Evolutionary conservation across 495 filamentous ascomycete species (phyloP), one percentile per base, ranked within the genome.

Genomic region (Entonaema liquescens): DNA sequence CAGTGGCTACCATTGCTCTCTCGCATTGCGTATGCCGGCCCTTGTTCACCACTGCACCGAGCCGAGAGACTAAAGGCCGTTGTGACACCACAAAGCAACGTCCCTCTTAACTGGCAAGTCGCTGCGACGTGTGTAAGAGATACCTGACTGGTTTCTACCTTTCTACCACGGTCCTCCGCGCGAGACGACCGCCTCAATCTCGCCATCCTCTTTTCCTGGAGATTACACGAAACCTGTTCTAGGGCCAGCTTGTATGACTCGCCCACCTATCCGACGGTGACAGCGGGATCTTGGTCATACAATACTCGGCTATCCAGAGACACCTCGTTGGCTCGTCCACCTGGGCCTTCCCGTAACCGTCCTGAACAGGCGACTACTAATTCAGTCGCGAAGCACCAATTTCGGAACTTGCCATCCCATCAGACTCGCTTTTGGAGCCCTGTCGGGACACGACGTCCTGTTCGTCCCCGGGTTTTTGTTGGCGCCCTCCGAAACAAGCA

Each of bases 261-360:
- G 44, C 29, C 50, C 38, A 64, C 74, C 67, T 74, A 70, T 63
- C 73, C 70, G 70, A 76, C 68, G 73, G 79, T 78, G 75, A 79
- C 77, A 75, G 78, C 80, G 77, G 79, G 77, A 80, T 81, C 79
- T 80, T 72, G 80, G 80, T 82, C 70, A 74, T 78, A 82, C 81
- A 69, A 69, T 73, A 75, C 71, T 76, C 71, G 74, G 77, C 60
- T 76, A 75, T 74, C 69, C 73, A 76, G 75, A 74, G 70, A 76
- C 75, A 76, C 70, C 73, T 74, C 73, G 75, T 77, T 77, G 73
- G 75, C 44, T 76, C 65, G 59, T 76, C 67, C 53, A 57, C 65
- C 62, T 66, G 56, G 53, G 59, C 65, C 47, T 72, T 77, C 70
- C 71, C 71, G 54, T 47, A 73, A 73, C 36, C 52, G 71, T 73